These are phyloP conservation scores for Spathaspora jeffriesii DNA, from an alignment of 1,139 yeast species.

Conservation along the genomic window DNA sequence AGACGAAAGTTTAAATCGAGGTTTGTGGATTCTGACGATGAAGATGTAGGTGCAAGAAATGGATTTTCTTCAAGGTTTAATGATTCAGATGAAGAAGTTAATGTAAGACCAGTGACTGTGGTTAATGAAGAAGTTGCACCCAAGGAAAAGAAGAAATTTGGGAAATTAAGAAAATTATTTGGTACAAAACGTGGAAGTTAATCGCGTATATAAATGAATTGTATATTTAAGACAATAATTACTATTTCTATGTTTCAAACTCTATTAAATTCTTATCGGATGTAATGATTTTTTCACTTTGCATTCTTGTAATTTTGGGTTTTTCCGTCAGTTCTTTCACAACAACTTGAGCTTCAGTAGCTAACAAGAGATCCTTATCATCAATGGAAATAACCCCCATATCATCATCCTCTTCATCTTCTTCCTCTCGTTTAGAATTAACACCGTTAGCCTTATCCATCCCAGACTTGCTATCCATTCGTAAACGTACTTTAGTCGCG, in stretches of 20 bases:
- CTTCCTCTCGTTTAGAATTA: constrained; percentile 29
- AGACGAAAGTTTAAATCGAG: constrained; percentile 39
- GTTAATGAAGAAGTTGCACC: constrained; percentile 1
- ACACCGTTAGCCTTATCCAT: constrained; percentile 20
- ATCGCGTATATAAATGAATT: neutral
- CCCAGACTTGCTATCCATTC: constrained; percentile 70
- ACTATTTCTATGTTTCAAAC: constrained; percentile 22
- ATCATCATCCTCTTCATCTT: constrained; percentile 50
- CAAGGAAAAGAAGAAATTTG: constrained; percentile 51
- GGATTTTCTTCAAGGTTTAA: constrained; percentile 12
- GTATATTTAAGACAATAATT: neutral
- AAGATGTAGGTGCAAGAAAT: constrained; percentile 11
- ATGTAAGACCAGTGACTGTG: constrained; percentile 3
- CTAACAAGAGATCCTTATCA: constrained; percentile 47
- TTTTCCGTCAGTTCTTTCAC: constrained; percentile 21
- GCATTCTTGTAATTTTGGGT: neutral
- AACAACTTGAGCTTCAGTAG: constrained; percentile 44
- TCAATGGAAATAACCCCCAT: constrained; percentile 47
- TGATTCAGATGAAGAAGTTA: constrained; percentile 15
- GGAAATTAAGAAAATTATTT: constrained; percentile 61
- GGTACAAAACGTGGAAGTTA: constrained; percentile 26
- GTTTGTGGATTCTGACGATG: constrained; percentile 58
- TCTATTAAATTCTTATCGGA: constrained; percentile 22
- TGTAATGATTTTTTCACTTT: neutral
- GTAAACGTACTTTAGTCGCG: constrained; percentile 82